phyloP scores from a whole-genome alignment of 305 asterid genomes.

The Rubia balearica region DNA sequence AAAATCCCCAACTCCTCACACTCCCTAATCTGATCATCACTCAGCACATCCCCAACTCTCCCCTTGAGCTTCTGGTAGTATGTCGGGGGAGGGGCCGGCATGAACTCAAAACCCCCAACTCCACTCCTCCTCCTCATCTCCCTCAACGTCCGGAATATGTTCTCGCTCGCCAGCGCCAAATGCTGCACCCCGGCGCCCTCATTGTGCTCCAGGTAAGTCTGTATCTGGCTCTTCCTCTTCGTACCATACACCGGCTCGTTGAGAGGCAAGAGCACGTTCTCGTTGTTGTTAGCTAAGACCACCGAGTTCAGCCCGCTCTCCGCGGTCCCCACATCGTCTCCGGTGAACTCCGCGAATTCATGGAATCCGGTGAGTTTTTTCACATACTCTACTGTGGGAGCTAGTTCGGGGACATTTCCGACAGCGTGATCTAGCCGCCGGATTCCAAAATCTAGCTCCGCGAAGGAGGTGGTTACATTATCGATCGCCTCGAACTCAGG shows the following conservation, averaged over 20 bases:
- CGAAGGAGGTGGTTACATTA: conserved; percentile 25
- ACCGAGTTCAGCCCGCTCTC: conserved; percentile 88
- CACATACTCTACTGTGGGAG: conserved; percentile 65
- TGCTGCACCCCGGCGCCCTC: conserved; percentile 93
- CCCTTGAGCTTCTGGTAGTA: conserved; percentile 63
- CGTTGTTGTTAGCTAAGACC: conserved; percentile 66
- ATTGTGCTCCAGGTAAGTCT: conserved; percentile 88
- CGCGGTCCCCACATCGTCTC: conserved; percentile 73
- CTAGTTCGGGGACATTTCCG: conserved; percentile 68
- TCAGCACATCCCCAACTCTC: conserved; percentile 64
- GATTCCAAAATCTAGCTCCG: conserved; percentile 65
- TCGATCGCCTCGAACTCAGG: conserved; percentile 24
- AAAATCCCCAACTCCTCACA: conserved; percentile 85
- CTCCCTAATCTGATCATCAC: conserved; percentile 63
- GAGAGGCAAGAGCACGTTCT: conserved; percentile 61
- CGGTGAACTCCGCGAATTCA: conserved; percentile 81
- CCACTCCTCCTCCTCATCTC: conserved; percentile 87
- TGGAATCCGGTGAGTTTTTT: conserved; percentile 72
- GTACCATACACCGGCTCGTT: conserved; percentile 81
- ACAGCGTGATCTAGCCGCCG: conserved; percentile 83
- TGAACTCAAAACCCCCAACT: conserved; percentile 86
- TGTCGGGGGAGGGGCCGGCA: conserved; percentile 86
- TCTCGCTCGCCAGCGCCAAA: conserved; percentile 64
- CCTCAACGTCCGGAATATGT: conserved; percentile 63
- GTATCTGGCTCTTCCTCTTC: conserved; percentile 91